phyloP scores from a whole-genome alignment of 495 filamentous ascomycete genomes.

The Penicillium parvum region DNA sequence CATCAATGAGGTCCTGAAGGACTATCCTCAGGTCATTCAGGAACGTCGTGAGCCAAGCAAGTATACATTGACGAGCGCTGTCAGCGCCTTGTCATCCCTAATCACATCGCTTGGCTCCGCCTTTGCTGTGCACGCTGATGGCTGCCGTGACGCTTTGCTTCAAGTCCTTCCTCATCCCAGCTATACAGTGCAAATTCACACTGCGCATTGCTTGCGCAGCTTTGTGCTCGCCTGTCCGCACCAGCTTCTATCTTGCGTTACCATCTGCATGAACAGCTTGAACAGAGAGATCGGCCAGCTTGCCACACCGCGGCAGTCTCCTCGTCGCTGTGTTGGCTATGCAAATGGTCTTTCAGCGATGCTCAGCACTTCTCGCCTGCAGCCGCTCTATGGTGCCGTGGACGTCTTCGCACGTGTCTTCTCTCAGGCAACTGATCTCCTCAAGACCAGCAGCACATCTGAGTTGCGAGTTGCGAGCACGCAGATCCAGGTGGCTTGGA shows the following conservation, averaged over 20 bases:
- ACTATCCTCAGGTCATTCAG: conserved; percentile 89
- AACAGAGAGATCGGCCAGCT: conserved; percentile 80
- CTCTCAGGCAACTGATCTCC: conserved; percentile 81
- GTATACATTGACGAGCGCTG: conserved; percentile 69
- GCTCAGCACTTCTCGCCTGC: conserved; percentile 79
- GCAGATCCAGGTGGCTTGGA: conserved; percentile 98
- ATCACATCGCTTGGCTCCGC: conserved; percentile 79
- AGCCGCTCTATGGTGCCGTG: conserved; percentile 90
- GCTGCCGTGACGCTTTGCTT: conserved; percentile 78
- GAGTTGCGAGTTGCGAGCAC: conserved; percentile 88
- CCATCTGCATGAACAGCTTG: conserved; percentile 94
- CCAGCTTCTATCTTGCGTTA: conserved; percentile 85
- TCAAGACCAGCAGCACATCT: conserved; percentile 89
- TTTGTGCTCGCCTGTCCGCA: conserved; percentile 89
- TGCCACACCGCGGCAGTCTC: conserved; percentile 68
- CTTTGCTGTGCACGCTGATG: conserved; percentile 68
- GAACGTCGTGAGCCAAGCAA: conserved; percentile 89
- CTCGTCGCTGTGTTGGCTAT: conserved; percentile 82
- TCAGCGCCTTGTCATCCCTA: conserved; percentile 76
- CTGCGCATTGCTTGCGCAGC: conserved; percentile 75
- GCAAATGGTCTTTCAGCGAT: conserved; percentile 91
- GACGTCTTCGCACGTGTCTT: conserved; percentile 91
- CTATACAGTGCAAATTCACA: conserved; percentile 90
- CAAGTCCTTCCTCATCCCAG: conserved; percentile 93
- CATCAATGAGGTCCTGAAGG: conserved; percentile 85